These are phyloP conservation scores for Alternaria atra DNA, from an alignment of 2,329 filamentous ascomycete species.

Conservation along the genomic window DNA sequence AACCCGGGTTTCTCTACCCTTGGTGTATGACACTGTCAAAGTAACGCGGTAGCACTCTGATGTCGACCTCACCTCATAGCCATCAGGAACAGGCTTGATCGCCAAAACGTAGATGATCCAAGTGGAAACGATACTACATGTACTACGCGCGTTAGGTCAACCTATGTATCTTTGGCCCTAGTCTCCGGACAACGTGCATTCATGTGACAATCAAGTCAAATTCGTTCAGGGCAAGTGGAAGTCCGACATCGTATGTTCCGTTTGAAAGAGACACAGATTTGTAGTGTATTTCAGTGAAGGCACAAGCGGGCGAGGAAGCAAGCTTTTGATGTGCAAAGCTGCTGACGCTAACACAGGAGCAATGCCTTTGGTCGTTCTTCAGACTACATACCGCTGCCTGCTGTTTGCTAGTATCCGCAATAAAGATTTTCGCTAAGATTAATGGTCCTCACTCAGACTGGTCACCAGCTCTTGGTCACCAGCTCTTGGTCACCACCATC, in stretches of 20 bases:
- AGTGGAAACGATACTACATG: not conserved
- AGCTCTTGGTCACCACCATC: no score
- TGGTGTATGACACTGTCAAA: not conserved
- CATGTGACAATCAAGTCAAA: not conserved
- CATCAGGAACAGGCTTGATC: not conserved
- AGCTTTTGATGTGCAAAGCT: no score
- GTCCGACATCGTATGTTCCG: not conserved
- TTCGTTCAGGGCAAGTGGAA: not conserved
- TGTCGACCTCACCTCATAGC: not conserved
- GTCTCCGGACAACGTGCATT: not conserved
- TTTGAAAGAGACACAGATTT: not conserved
- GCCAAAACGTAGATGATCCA: not conserved
- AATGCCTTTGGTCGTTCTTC: no score
- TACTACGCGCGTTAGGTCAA: not conserved
- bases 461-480: not conserved
- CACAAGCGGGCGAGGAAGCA: no score
- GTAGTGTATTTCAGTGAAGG: no score
- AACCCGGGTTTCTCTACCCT: conserved; percentile 1
- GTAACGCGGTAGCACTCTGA: not conserved
- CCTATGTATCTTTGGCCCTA: not conserved
- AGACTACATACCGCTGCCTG: no score
- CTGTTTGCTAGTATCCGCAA: no score
- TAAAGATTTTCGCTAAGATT: not conserved
- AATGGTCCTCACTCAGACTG: not conserved
- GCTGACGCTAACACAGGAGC: no score